Evolutionary conservation across 1,284 basidiomycete species (phyloP).

Genomic region (Boletus holoroseus): DNA sequence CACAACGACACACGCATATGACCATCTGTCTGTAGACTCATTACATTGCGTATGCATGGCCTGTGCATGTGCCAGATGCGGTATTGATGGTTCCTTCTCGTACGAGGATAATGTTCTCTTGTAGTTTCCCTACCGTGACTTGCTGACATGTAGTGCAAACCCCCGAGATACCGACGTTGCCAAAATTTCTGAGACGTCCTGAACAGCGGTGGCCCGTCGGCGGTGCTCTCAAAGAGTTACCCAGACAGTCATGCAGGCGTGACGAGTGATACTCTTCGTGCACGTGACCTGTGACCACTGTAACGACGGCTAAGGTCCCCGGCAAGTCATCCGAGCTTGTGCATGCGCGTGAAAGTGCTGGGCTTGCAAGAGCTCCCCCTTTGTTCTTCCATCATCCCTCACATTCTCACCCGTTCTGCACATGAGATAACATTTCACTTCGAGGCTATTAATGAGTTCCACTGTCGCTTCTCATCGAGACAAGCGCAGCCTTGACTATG

Average conservation of each 20-base stretch:
- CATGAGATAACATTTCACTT: slow-evolving; percentile 16
- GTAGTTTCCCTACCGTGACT: neutral
- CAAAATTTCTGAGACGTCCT: neutral
- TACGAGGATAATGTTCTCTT: neutral
- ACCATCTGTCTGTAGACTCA: neutral
- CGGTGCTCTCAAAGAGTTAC: no score
- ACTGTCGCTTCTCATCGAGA: slow-evolving; percentile 43
- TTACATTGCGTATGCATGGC: neutral
- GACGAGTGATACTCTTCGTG: neutral
- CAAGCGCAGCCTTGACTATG: slow-evolving; percentile 71
- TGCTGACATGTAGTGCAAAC: neutral
- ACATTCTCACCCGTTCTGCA: neutral
- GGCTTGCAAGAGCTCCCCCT: neutral
- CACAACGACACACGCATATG: neutral
- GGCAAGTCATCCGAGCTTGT: slow-evolving; percentile 3
- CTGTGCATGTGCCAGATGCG: no score
- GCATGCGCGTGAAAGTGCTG: neutral
- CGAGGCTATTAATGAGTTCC: slow-evolving; percentile 28
- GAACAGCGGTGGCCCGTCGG: no score
- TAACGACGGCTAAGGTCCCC: slow-evolving; percentile 13
- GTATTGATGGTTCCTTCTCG: neutral
- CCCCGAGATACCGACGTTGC: no score
- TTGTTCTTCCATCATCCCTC: neutral
- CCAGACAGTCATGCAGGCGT: no score
- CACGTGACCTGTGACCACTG: slow-evolving; percentile 10